Base-by-base conservation (phyloP, 768 basidiomycete species). In the Gymnopilus dilepis region DNA sequence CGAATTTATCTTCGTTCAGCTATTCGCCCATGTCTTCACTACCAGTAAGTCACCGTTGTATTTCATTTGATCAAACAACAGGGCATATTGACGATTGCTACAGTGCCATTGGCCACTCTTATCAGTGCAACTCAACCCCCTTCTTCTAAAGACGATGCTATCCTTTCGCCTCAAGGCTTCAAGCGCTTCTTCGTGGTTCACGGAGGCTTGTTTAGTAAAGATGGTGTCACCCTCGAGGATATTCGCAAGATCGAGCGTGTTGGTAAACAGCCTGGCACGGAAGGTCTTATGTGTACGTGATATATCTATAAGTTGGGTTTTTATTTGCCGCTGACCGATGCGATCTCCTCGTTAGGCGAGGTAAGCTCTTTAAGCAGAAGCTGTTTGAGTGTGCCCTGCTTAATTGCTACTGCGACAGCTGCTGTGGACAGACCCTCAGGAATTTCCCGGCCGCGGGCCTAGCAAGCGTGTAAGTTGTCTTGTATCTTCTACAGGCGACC, bases 371-470 rank as follows among this genome's bases (percentile, higher is more conserved):
- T 8, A 17, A 54, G 31, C 22, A 31, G 42, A 50, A 33, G 21
- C 21, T 22, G 26, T 47, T 9, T 13, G 12, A n/a, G n/a, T 24
- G 5, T n/a, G 45, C 26, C 8, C 13, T 26, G 2, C 13, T 21
- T 47, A 7, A 62, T 57, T 56, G 67, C 38, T 43, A 47, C 62
- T 28, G 19, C 41, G 67, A 19, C 71, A 96, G 91, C 76, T 95
- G 28, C 83, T 99, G 15, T 98, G 97, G 96, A 97, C 95, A 3
- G 97, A 99, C 76, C 97, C 97, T 21, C 97, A 98, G 74, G 89
- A 90, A 41, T 69, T 78, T 40, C 87, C 87, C 11, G 97, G 97
- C 24, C 88, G 97, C 26, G 97, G 97, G 5, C 97, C 97, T 12
- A 96, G 94, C 72, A 99, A 99, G 82, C 88, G 97, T 37, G 93